These are phyloP conservation scores for Lentinula detonsa DNA, from an alignment of 768 basidiomycete species.

Conservation along the genomic window DNA sequence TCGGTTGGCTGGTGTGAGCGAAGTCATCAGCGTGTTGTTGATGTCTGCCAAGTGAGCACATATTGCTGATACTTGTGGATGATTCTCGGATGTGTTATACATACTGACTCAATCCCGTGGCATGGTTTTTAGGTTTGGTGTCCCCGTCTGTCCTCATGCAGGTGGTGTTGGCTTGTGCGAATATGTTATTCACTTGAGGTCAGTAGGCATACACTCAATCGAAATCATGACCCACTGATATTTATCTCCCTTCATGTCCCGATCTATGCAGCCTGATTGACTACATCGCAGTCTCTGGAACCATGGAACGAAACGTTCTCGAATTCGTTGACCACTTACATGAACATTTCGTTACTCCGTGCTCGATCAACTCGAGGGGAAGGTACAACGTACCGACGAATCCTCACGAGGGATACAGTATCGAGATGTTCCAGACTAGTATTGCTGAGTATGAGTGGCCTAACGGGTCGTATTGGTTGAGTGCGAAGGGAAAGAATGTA, in stretches of 20 bases:
- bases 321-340: conserved; percentile 90
- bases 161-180: conserved; percentile 93
- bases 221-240: not conserved
- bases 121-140: conserved; percentile 50
- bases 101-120: not conserved
- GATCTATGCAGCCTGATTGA: conserved; percentile 66
- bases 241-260: not conserved
- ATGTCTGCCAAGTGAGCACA: conserved; percentile 77
- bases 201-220: conserved; percentile 10
- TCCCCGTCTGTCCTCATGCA: conserved; percentile 89
- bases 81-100: not conserved
- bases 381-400: conserved; percentile 83
- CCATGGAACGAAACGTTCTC: conserved; percentile 91
- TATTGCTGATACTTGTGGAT: not conserved
- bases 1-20: conserved; percentile 88
- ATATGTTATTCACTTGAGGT: conserved; percentile 83
- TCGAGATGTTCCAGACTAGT: conserved; percentile 80
- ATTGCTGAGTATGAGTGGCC: conserved; percentile 87
- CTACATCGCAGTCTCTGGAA: conserved; percentile 86
- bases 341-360: conserved; percentile 87
- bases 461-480: conserved; percentile 74
- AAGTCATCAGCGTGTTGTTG: conserved; percentile 83
- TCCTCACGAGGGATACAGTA: conserved; percentile 79
- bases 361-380: conserved; percentile 79
- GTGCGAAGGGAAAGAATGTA: conserved; percentile 9